A percentile compares a stretch with the other conserved stretches of the same genome.
phyloP scores from a whole-genome alignment of 148 eudicot species.

The Selenicereus undatus region DNA sequence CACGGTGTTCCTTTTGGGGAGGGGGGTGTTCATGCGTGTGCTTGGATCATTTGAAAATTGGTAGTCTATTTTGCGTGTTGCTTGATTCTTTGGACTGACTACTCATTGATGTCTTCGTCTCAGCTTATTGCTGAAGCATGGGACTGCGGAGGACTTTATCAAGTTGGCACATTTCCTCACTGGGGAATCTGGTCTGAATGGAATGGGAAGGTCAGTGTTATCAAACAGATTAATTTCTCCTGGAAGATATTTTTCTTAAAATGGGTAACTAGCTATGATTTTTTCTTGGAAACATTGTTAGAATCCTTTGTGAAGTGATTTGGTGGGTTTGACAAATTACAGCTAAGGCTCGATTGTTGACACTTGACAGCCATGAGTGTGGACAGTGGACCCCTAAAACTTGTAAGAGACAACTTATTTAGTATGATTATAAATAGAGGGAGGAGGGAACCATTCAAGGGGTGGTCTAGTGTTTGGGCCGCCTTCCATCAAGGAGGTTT shows the following conservation, averaged over 20 bases:
- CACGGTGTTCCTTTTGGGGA: not conserved
- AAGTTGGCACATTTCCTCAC: constrained; percentile 95
- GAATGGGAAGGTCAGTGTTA: constrained; percentile 84
- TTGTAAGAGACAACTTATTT: too few species aligned
- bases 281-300: not conserved
- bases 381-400: not conserved
- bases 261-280: not conserved
- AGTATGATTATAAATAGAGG: not conserved
- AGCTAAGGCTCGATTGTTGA: not conserved
- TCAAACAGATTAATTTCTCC: not conserved
- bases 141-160: constrained; percentile 99
- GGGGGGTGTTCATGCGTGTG: not conserved
- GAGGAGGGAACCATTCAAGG: not conserved
- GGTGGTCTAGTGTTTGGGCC: too few species aligned
- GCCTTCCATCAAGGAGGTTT: too few species aligned
- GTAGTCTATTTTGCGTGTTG: not conserved
- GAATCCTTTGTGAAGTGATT: not conserved
- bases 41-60: not conserved
- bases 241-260: not conserved
- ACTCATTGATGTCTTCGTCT: constrained; percentile 16
- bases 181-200: constrained; percentile 99
- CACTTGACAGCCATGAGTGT: not conserved
- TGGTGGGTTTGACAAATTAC: not conserved
- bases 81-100: constrained; percentile 9
- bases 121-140: constrained; percentile 99